phyloP scores from a whole-genome alignment of 306 rosid species.

The Fragaria ananassa region DNA sequence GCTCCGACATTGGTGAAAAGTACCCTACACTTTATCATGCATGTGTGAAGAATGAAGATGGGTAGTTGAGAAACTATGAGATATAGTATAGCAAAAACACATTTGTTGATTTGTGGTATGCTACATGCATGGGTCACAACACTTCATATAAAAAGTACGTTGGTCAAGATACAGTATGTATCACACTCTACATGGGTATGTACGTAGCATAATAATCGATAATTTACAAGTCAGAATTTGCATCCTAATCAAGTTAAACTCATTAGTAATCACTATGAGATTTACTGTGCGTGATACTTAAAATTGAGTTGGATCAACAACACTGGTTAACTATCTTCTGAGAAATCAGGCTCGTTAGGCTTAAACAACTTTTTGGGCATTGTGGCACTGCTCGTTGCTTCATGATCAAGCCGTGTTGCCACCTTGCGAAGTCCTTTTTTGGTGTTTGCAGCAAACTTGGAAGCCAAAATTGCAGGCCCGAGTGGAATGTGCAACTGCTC shows the following conservation, averaged over 20 bases:
- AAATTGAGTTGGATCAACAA: neutral
- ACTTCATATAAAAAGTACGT: no score
- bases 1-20: no score
- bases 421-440: conserved; percentile 47
- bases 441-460: conserved; percentile 71
- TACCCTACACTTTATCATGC: no score
- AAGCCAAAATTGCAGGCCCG: conserved; percentile 62
- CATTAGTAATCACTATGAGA: neutral
- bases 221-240: neutral
- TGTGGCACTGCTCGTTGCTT: conserved; percentile 46
- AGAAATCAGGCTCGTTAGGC: conserved; percentile 87
- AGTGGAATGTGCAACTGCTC: conserved; percentile 40
- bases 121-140: no score
- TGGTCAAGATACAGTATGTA: no score
- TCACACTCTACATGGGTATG: no score
- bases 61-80: no score
- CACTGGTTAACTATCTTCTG: conserved; percentile 23
- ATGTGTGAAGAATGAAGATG: no score
- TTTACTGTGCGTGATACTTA: neutral
- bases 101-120: no score
- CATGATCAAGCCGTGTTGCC: conserved; percentile 31
- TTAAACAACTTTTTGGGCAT: conserved; percentile 86
- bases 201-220: neutral
- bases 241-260: neutral
- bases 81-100: no score